Evolutionary conservation across 2,329 filamentous ascomycete species (phyloP).

Genomic region (Leptodontidium sp.): DNA sequence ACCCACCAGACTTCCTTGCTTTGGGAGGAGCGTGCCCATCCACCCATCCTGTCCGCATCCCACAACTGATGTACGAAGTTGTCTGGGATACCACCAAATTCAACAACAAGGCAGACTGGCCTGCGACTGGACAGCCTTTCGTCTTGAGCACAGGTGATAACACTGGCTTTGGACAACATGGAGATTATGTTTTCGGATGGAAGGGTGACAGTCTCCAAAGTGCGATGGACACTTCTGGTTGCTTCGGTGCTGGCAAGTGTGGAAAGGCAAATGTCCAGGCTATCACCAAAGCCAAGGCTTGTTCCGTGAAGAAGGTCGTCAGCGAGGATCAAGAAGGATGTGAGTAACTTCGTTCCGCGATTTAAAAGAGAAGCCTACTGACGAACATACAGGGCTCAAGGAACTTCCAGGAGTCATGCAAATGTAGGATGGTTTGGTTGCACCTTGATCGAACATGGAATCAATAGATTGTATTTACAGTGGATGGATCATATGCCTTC

Average conservation of each 20-base stretch:
- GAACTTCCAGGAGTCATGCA: conserved; percentile 1
- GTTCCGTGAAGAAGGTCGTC: not conserved
- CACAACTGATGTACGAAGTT: conserved; percentile 20
- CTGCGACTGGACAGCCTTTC: conserved; percentile 13
- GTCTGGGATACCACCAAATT: conserved; percentile 21
- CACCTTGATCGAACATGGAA: too few species aligned
- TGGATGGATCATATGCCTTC: not conserved
- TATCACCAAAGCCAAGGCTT: not conserved
- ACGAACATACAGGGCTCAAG: not conserved
- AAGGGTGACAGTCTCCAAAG: conserved; percentile 56
- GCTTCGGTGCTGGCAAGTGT: conserved; percentile 7
- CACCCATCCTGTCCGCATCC: conserved; percentile 22
- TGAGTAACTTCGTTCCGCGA: not conserved
- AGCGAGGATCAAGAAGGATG: conserved; percentile 5
- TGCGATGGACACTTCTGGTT: conserved; percentile 51
- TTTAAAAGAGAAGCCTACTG: not conserved
- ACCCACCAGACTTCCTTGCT: conserved; percentile 7
- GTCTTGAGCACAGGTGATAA: conserved; percentile 26
- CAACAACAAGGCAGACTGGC: conserved; percentile 9
- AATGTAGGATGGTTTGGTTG: not conserved
- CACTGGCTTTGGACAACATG: conserved; percentile 63
- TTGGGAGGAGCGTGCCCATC: conserved; percentile 18
- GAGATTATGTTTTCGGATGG: conserved; percentile 67
- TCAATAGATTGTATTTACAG: not conserved
- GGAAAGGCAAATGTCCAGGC: conserved; percentile 8